phyloP scores from a whole-genome alignment of 1,284 basidiomycete species.

The Xerocomus amazonicus region DNA sequence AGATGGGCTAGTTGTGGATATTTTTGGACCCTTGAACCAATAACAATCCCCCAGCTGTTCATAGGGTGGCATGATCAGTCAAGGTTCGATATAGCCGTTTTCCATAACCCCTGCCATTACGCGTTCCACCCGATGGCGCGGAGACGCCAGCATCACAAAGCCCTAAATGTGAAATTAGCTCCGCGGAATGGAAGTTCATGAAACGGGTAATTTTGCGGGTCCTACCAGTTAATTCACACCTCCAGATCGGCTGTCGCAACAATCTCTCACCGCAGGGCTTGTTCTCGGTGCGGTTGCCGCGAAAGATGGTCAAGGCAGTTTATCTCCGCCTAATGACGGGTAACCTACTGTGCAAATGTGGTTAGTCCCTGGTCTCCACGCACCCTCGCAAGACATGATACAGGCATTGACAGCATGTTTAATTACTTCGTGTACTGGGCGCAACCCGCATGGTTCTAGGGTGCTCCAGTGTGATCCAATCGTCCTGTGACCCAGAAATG shows the following conservation, averaged over 20 bases:
- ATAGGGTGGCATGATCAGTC: constrained; percentile 6
- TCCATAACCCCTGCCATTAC: background rate
- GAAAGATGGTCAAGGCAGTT: constrained; percentile 9
- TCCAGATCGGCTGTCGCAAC: constrained; percentile 7
- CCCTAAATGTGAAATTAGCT: constrained; percentile 1
- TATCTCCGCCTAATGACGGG: constrained; percentile 22
- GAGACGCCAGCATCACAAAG: constrained; percentile 1
- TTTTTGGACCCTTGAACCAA: too few species aligned
- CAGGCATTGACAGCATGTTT: background rate
- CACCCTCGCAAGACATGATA: background rate
- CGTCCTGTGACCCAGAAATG: background rate
- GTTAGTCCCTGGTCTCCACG: constrained; percentile 9
- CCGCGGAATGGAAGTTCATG: constrained; percentile 25
- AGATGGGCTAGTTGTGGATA: too few species aligned
- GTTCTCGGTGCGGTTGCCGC: constrained; percentile 10
- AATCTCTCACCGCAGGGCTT: constrained; percentile 3
- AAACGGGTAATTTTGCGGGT: constrained; percentile 9
- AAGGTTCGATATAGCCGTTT: constrained; percentile 9
- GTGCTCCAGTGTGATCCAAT: background rate
- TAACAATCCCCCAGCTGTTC: too few species aligned
- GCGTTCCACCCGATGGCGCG: background rate
- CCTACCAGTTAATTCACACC: constrained; percentile 16
- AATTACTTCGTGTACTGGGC: background rate
- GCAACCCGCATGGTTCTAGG: background rate
- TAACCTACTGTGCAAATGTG: constrained; percentile 4